Evolutionary conservation across 805 yeast species (phyloP), one percentile per base, ranked within the genome.

Genomic region (Schwanniomyces polymorphus): DNA sequence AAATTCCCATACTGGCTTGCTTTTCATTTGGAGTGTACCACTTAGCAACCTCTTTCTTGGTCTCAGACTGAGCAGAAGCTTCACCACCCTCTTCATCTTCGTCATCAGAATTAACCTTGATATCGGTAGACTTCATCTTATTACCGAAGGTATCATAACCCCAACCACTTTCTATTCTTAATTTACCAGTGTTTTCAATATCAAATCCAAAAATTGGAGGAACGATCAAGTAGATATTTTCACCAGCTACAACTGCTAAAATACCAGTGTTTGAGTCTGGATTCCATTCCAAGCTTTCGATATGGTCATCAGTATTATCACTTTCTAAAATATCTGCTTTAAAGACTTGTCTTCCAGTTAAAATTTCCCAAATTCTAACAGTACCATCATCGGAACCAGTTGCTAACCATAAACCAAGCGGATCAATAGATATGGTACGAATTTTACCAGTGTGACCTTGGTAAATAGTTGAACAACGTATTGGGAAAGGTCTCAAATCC

Each of bases 351-450:
- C 99, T 84, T 41, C 99, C 99, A 5, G 97, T 89, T 49, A 91
- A 72, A 16, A 91, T 85, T 72, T 94, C 99, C 98, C 99, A 94
- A n/a, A 94, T 79, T 57, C 97, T 80, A 6, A 94, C 91, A 14
- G 91, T 80, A 46, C 98, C 98, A 64, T 94, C 99, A 64, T 94
- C 98, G 14, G 96, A 88, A 48, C 97, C 99, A 3, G 99, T 94
- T 17, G 99, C 99, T 47, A 94, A 74, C 94, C 97, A 94, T 57
- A 86, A 76, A 4, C 99, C 99, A 27, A 84, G 76, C 43, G 97
- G 96, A 63, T 92, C 96, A 41, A 92, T 79, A 7, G 91, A 81
- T 26, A 94, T 61, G 2, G 92, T 77, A 65, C 99, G 84, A 42
- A 94, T 84, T 59, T 85, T 85, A 38, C 86, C 96, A 38, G 72